Percentiles rank a stretch among this genome's conserved stretches.
Conservation (phyloP, 768 basidiomycete species). For the Lactarius psammicola region DNA sequence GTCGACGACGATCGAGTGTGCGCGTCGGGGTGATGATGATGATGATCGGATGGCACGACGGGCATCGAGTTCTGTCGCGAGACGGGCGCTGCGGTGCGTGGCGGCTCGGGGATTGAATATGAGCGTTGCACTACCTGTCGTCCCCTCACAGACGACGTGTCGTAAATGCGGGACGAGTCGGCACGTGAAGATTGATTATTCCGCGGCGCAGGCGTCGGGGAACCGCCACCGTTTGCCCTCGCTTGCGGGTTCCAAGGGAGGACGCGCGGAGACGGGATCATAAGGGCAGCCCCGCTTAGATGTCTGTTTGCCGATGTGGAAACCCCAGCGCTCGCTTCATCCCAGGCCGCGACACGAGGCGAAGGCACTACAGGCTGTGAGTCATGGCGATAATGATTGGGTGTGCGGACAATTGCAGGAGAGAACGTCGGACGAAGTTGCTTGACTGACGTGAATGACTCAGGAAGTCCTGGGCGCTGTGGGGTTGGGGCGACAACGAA, state of each 20-base stretch:
- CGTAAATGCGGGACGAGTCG: slow-evolving; percentile 16
- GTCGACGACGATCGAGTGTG: slow-evolving; percentile 2
- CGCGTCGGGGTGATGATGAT: neutral
- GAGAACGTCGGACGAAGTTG: slow-evolving; percentile 69
- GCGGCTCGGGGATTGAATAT: slow-evolving; percentile 20
- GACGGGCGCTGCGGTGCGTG: neutral
- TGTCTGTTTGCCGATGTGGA: slow-evolving; percentile 19
- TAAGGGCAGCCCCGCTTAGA: neutral
- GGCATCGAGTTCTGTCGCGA: slow-evolving; percentile 28
- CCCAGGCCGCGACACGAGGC: slow-evolving; percentile 23
- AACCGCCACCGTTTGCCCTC: slow-evolving; percentile 13
- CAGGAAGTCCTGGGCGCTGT: slow-evolving; percentile 31
- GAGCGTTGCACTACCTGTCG: slow-evolving; percentile 17
- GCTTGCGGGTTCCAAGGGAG: slow-evolving; percentile 13
- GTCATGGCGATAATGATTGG: slow-evolving; percentile 50
- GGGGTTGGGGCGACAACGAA: slow-evolving; percentile 28
- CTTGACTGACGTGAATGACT: slow-evolving; percentile 49
- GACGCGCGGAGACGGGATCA: slow-evolving; percentile 21
- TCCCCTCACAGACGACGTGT: slow-evolving; percentile 4
- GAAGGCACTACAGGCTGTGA: slow-evolving; percentile 25
- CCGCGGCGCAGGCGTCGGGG: slow-evolving; percentile 23
- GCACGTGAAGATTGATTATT: slow-evolving; percentile 6
- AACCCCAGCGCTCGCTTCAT: slow-evolving; percentile 3
- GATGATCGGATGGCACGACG: neutral
- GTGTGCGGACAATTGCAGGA: slow-evolving; percentile 65